Evolutionary conservation across 768 basidiomycete species (phyloP).

Genomic region (Pisolithus sp.): DNA sequence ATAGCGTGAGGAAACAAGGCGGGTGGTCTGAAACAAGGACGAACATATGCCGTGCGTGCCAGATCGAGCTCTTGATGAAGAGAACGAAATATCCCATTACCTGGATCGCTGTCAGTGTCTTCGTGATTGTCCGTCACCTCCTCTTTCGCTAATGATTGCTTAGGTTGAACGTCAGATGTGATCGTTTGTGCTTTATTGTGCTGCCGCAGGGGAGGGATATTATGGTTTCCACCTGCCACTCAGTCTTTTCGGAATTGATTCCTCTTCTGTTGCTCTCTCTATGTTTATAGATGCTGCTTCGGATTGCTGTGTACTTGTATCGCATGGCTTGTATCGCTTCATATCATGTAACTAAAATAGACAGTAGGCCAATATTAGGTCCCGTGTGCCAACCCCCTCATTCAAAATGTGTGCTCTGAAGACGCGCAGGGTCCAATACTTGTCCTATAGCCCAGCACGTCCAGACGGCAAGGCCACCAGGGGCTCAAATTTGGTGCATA

Average conservation of each 20-base stretch:
- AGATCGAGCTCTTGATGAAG: slow-evolving; percentile 26
- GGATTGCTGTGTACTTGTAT: background rate
- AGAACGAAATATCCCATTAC: slow-evolving; percentile 12
- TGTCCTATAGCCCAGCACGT: too few species aligned
- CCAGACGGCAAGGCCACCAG: too few species aligned
- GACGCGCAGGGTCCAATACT: too few species aligned
- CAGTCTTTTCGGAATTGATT: background rate
- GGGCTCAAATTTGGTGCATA: too few species aligned
- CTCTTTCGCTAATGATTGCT: background rate
- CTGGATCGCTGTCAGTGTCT: slow-evolving; percentile 15
- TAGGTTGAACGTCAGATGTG: background rate
- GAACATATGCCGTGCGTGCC: slow-evolving; percentile 21
- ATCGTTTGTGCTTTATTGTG: background rate
- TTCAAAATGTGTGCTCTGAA: too few species aligned
- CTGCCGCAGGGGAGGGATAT: background rate
- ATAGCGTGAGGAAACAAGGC: slow-evolving; percentile 10
- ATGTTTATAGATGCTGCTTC: background rate
- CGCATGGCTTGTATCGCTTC: background rate
- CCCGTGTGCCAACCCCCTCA: too few species aligned
- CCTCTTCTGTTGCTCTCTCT: background rate
- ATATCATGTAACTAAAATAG: background rate
- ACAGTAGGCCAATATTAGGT: background rate
- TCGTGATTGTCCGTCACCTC: background rate
- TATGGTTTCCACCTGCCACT: background rate
- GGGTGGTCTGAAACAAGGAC: slow-evolving; percentile 18